Evolutionary conservation across 352 stramenopile species (phyloP), one percentile per base, ranked within the genome.

Genomic region (Pythium biforme): DNA sequence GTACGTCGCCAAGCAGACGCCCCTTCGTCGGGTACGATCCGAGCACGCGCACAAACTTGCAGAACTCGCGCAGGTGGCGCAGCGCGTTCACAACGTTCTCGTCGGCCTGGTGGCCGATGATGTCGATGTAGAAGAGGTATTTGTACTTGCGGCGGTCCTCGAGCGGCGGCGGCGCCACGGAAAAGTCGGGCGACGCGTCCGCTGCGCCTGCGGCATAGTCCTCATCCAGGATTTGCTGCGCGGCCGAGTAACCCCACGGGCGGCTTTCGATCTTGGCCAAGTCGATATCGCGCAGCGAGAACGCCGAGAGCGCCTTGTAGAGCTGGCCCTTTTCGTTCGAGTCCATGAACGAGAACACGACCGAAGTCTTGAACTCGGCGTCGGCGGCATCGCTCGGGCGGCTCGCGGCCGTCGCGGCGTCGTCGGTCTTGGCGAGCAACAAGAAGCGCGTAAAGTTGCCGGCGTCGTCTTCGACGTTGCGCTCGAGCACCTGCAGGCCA

Each of bases 381-480:
- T 55, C 34, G 34, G 8, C 66, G 25, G 39, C 51, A 25, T 45
- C 59, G 37, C 68, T 77, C 19, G 71, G 64, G 25, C 75, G 66
- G 25, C 15, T 25, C 46, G 74, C 49, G 11, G 54, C 48, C 8
- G 79, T 29, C n/a, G 19, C 29, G 4, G 60, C 33, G 7, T 82
- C 70, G 40, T 82, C 71, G 34, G 69, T 75, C 70, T 95, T 79
- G 54, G 92, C 71, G 20, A 98, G 81, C 47, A 92, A 69, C 62
- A 90, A 74, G 67, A 98, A 99, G 41, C 97, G 85, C 34, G 97
- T 99, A 66, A 98, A 98, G 73, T 99, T 98, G 54, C 75, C 86
- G 23, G 76, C 59, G 62, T 97, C 87, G 67, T 97, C 91, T 60
- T 96, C 85, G 26, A 96, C 89, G 64, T 93, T 92, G 53, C 69